These are phyloP conservation scores for Mycena polygramma DNA, from an alignment of 768 basidiomycete species.

Conservation along the genomic window DNA sequence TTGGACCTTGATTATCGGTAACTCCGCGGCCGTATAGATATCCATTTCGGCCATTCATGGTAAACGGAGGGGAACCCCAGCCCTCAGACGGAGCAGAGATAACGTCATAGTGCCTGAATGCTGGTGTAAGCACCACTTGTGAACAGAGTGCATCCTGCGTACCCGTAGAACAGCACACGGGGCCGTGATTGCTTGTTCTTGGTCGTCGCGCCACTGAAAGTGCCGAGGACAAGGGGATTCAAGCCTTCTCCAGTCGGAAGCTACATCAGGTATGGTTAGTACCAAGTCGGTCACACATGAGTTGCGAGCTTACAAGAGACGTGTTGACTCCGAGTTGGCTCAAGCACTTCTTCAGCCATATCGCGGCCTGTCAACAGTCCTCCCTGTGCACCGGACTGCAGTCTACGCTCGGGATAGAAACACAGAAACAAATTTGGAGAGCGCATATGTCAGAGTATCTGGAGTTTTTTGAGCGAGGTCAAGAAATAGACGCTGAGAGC, in stretches of 20 bases:
- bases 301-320: constrained; percentile 64
- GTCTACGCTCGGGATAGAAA: constrained; percentile 92
- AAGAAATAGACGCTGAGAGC: background rate
- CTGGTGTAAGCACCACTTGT: constrained; percentile 2
- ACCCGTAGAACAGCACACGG: constrained; percentile 94
- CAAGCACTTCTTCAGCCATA: constrained; percentile 92
- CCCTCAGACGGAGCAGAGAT: constrained; percentile 80
- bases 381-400: constrained; percentile 74
- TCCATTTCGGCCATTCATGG: constrained; percentile 84
- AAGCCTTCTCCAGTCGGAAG: constrained; percentile 80
- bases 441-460: constrained; percentile 84
- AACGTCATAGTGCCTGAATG: constrained; percentile 92
- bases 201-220: constrained; percentile 73
- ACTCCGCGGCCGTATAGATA: constrained; percentile 93
- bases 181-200: constrained; percentile 70
- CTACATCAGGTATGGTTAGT: constrained; percentile 52
- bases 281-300: background rate
- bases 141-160: constrained; percentile 34
- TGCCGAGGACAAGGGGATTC: constrained; percentile 92
- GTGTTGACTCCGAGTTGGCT: constrained; percentile 91
- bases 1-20: constrained; percentile 96
- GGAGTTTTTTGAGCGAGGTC: constrained; percentile 11
- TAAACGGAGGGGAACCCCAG: constrained; percentile 91
- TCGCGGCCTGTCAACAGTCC: constrained; percentile 94
- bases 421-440: constrained; percentile 88